Percentiles rank a stretch among this genome's conserved stretches.
Evolutionary conservation across 2,329 filamentous ascomycete genomes (phyloP).

Genomic region (Fusarium sp.): DNA sequence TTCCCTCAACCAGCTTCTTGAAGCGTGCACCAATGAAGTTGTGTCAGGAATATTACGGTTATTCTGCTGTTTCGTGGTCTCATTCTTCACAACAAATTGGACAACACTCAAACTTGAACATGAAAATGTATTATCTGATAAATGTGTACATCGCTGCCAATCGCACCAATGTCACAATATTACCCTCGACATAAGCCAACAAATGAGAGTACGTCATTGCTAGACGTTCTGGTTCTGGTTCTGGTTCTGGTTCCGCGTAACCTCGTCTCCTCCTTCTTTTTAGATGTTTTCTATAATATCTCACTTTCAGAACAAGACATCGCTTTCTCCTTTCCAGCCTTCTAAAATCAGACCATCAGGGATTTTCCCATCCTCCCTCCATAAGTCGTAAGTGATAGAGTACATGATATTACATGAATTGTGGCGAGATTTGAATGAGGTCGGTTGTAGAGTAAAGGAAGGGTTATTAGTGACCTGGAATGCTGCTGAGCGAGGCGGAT

Average conservation of each 20-base stretch:
- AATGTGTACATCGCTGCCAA: slow-evolving; percentile 29
- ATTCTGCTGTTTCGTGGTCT: too few species aligned
- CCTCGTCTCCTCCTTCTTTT: slow-evolving; percentile 29
- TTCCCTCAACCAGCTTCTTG: background rate
- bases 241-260: slow-evolving; percentile 29
- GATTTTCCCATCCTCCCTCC: slow-evolving; percentile 35
- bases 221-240: slow-evolving; percentile 35
- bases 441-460: background rate
- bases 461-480: background rate
- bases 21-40: background rate
- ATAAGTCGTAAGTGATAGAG: slow-evolving; percentile 44
- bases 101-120: slow-evolving; percentile 19
- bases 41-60: background rate
- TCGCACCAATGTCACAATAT: slow-evolving; percentile 25
- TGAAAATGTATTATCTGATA: slow-evolving; percentile 41
- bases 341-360: slow-evolving; percentile 18
- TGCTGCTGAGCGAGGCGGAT: background rate
- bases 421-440: slow-evolving; percentile 2
- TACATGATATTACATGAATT: slow-evolving; percentile 45
- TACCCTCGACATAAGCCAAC: slow-evolving; percentile 33
- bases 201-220: slow-evolving; percentile 43
- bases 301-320: slow-evolving; percentile 10
- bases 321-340: slow-evolving; percentile 7
- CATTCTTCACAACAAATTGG: background rate
- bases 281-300: slow-evolving; percentile 24